These are phyloP conservation scores for Gigaspora rosea DNA, from an alignment of 192 early-diverging fungal genomes.

Conservation along the genomic window DNA sequence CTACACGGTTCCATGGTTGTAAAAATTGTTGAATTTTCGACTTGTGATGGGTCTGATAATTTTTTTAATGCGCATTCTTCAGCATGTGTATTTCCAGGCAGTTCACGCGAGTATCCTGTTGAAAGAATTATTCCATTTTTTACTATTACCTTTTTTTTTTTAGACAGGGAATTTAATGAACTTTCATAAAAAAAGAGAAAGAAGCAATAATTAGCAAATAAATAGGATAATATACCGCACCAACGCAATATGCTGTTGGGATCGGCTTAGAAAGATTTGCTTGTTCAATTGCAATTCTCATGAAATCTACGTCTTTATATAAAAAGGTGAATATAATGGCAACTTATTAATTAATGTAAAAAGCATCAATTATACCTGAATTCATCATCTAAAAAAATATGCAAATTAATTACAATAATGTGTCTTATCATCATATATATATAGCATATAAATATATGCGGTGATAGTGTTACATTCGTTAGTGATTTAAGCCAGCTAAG, in stretches of 20 bases:
- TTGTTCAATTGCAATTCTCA: conserved; percentile 83
- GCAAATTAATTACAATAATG: no score
- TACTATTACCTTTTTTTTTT: conserved; percentile 34
- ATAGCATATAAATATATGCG: no score
- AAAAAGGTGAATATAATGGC: neutral
- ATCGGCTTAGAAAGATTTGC: conserved; percentile 78
- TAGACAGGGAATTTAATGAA: neutral
- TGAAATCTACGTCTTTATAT: conserved; percentile 65
- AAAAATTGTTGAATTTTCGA: conserved; percentile 72
- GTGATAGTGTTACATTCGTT: no score
- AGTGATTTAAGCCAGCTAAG: no score
- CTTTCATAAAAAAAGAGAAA: conserved; percentile 6
- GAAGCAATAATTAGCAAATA: neutral
- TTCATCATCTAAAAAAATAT: no score
- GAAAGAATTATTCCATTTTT: conserved; percentile 60
- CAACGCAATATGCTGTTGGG: conserved; percentile 89
- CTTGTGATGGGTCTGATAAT: conserved; percentile 41
- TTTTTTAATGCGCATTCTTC: conserved; percentile 89
- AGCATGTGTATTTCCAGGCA: conserved; percentile 96
- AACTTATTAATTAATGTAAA: no score
- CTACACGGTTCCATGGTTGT: conserved; percentile 99
- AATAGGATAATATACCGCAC: conserved; percentile 60
- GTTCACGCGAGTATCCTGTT: conserved; percentile 89
- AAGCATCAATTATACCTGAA: no score
- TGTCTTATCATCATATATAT: no score